Evolutionary conservation across 2,329 filamentous ascomycete genomes (phyloP), one percentile per base, ranked within the genome.

Genomic region (Karstenula rhodostoma): DNA sequence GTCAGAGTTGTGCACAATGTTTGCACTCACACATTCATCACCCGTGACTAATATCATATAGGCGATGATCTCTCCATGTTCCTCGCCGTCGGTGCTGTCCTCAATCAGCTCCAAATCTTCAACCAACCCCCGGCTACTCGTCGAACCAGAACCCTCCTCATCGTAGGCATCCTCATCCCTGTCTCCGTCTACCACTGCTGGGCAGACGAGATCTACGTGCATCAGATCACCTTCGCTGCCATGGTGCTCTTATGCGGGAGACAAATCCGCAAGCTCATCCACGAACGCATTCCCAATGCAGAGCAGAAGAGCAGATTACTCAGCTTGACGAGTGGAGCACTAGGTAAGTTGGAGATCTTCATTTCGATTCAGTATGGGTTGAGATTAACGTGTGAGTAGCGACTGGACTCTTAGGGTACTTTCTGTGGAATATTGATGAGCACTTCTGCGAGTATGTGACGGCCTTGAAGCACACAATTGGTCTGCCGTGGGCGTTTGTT

Each of bases 51-150:
- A 44, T 10, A 44, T n/a, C 17, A 8, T 4, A 12, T 7, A 74
- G 81, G 80, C 63, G 86, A 88, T 65, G 86, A 88, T 66, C 75
- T 87, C n/a, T 83, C 84, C 56, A 87, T 87, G 86, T 80, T 87
- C 32, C 73, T 84, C 13, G 79, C 87, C 4, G 81, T 80, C 23
- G 84, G 82, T 61, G 78, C 84, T 0, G 79, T 87, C 57, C 77
- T 87, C 5, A 83, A 86, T 50, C 81, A 82, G 51, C 73, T 83
- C 4, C 79, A 81, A 57, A 82, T 81, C 13, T 77, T 79, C 37
- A 77, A 81, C 40, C 64, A 67, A 7, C 60, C 73, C 1, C 61
- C 60, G 1, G 27, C 61, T 9, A 64, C 73, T 54, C 67, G 72
- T 6, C 65, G 66, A 35, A 69, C 62, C 51, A 69, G 65, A 43